A percentile compares a stretch with the other conserved stretches of the same genome.
phyloP scores from a whole-genome alignment of 441 rosid species.

The Hypseocharis bilobata region DNA sequence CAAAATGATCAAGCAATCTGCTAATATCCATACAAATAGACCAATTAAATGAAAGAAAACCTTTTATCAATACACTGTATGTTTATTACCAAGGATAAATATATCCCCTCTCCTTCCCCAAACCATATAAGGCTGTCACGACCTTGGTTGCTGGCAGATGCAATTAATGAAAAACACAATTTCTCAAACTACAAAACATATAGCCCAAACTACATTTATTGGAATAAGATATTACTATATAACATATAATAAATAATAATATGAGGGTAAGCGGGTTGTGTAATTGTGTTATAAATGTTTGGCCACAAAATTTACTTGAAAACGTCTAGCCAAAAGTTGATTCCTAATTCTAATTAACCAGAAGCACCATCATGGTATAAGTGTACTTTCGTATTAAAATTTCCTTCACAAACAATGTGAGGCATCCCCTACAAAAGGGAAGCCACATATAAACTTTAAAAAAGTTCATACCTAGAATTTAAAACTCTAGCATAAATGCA shows the following conservation, averaged over 20 bases:
- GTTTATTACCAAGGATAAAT: too few species aligned
- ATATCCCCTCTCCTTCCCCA: too few species aligned
- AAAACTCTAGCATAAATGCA: constrained; percentile 1
- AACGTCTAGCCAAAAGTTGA: not conserved
- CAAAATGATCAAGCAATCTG: not conserved
- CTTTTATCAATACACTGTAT: too few species aligned
- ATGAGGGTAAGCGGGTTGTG: not conserved
- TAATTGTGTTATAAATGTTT: too few species aligned
- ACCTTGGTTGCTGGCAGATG: not conserved
- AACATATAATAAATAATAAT: too few species aligned
- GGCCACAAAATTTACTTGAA: not conserved
- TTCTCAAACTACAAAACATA: not conserved
- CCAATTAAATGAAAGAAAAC: not conserved
- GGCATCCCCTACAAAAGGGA: not conserved
- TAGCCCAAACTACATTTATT: not conserved
- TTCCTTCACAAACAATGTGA: not conserved
- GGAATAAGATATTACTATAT: not conserved
- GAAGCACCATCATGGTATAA: not conserved
- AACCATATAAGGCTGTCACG: not conserved
- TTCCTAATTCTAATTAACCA: not conserved
- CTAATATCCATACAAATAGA: not conserved
- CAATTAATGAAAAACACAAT: too few species aligned
- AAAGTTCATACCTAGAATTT: not conserved
- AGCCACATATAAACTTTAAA: constrained; percentile 2
- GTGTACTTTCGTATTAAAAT: not conserved